Percentiles rank a stretch among this genome's conserved stretches.
These are phyloP conservation scores for Anethum foeniculum DNA, from an alignment of 140 eudicot genomes.

Conservation along the genomic window DNA sequence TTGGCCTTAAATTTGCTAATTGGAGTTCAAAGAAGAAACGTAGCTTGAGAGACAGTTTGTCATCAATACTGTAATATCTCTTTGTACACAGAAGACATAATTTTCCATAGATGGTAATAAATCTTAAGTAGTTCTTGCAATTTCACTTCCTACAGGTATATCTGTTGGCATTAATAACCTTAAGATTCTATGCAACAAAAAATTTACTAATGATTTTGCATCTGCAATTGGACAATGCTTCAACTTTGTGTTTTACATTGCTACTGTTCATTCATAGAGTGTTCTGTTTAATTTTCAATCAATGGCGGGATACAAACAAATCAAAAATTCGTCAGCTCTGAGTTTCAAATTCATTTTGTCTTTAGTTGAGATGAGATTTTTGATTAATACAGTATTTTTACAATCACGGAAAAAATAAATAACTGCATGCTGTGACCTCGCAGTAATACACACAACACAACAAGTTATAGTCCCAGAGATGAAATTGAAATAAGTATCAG, in stretches of 20 bases:
- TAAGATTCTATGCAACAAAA: neutral
- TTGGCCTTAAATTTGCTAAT: conserved; percentile 62
- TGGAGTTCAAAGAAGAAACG: conserved; percentile 27
- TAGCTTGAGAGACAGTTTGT: conserved; percentile 53
- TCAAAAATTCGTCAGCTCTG: too few relatives aligned
- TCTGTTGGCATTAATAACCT: neutral
- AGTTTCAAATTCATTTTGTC: too few relatives aligned
- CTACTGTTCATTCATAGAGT: neutral
- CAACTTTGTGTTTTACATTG: neutral
- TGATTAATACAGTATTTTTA: too few relatives aligned
- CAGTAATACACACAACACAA: too few relatives aligned
- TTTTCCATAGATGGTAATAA: neutral
- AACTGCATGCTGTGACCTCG: too few relatives aligned
- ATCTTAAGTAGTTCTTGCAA: neutral
- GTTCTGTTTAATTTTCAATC: neutral
- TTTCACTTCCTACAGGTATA: neutral
- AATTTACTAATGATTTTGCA: neutral
- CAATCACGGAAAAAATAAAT: too few relatives aligned
- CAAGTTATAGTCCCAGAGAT: too few relatives aligned
- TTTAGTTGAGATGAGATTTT: too few relatives aligned
- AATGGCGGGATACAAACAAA: too few relatives aligned
- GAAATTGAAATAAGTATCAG: too few relatives aligned
- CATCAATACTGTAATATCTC: conserved; percentile 16
- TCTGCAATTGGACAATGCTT: too few relatives aligned
- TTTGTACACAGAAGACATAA: neutral